Base-by-base conservation (phyloP, 768 basidiomycete genomes). In the Tulasnella sp. region DNA sequence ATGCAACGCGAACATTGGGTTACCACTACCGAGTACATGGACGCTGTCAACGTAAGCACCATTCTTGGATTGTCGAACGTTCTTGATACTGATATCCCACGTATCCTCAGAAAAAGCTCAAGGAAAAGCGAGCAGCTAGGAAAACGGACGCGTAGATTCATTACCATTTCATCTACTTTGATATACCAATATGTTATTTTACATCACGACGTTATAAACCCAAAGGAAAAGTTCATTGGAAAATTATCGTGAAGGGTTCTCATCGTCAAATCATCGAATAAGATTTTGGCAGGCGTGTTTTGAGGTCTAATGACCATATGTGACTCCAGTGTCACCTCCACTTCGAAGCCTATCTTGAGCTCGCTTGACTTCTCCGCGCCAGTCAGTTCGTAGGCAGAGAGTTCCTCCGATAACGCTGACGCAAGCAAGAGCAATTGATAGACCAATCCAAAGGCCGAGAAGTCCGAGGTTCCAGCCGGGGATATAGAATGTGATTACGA, bases 1-100 rank as follows among this genome's bases (percentile, higher is more conserved):
- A 78, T 93, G 86, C 78, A 81, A 71, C 74, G 92, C 59, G 89
- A 91, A 60, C 85, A 96, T 67, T 98, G 91, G 88, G 93, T 95
- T n/a, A 68, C 90, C 22, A 96, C 91, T 3, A 79, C 88, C 64
- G 83, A 75, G 39, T 95, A 93, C 63, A 82, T 95, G 87, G 87
- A 92, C 66, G 76, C 81, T 44, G 90, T 93, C 42, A 87, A 89
- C 63, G 88, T 87, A 49, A 16, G 55, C 47, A 50, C n/a, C 20
- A 22, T 15, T 32, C 24, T 28, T 45, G 8, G 7, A 13, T 34
- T 27, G 29, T 15, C 8, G 4, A 15, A 32, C 8, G 3, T 29
- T 2, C 20, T 12, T 16, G 12, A 15, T 52, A 45, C 19, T 48
- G 28, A 25, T 25, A 3, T 8, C 24, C 20, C 31, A 3, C 28